Evolutionary conservation across 306 rosid species (phyloP).

Genomic region (Sicyos edulis): DNA sequence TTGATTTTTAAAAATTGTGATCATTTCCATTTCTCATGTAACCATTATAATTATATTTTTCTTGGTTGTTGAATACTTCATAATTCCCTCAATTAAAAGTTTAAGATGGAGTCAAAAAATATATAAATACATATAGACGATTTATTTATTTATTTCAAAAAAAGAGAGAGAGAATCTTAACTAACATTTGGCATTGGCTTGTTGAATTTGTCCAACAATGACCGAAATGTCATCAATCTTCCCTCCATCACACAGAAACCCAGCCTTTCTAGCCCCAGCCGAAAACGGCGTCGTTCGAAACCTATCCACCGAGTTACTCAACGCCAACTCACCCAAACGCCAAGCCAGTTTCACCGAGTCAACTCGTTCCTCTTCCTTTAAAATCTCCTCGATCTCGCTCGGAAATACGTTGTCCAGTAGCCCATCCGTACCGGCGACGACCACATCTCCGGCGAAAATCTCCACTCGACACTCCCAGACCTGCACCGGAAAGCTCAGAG

Average conservation of each 20-base stretch:
- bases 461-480: background rate
- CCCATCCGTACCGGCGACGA: constrained; percentile 12
- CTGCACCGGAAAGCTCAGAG: background rate
- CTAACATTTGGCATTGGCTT: background rate
- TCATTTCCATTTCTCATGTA: no score
- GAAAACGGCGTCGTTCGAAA: constrained; percentile 9
- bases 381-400: constrained; percentile 6
- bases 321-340: background rate
- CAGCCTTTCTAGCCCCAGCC: background rate
- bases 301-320: background rate
- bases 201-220: background rate
- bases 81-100: no score
- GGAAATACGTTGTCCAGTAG: background rate
- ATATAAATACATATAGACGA: no score
- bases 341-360: background rate
- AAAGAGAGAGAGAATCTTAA: no score
- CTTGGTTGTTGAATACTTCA: no score
- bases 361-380: background rate
- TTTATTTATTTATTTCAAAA: no score
- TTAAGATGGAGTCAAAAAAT: no score
- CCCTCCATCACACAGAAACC: background rate
- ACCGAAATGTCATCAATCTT: constrained; percentile 12
- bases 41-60: no score
- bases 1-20: no score
- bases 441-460: background rate